Evolutionary conservation across 2,329 filamentous ascomycete genomes (phyloP).

Genomic region (Aspergillus sp.): DNA sequence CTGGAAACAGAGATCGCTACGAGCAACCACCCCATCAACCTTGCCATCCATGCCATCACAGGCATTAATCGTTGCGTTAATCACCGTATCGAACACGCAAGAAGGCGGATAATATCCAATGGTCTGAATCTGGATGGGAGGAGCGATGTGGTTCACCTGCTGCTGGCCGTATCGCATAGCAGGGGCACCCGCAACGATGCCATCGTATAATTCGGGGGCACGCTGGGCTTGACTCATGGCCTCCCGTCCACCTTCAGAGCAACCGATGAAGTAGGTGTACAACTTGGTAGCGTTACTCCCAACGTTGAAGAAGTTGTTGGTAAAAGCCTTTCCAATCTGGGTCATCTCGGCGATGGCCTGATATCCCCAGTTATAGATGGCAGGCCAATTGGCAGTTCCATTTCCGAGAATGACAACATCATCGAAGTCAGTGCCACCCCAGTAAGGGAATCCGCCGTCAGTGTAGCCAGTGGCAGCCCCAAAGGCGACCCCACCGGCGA

Average conservation of each 20-base stretch:
- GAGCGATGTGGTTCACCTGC: conserved; percentile 1
- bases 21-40: not conserved
- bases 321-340: not conserved
- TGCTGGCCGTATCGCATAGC: not conserved
- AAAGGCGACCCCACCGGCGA: not conserved
- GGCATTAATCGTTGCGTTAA: conserved; percentile 2
- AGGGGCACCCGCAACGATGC: not conserved
- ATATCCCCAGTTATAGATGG: conserved; percentile 1
- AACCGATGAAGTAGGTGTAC: conserved; percentile 1
- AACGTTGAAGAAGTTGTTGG: not conserved
- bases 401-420: not conserved
- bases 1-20: not conserved
- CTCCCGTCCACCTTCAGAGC: not conserved
- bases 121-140: not conserved
- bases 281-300: not conserved
- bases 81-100: not conserved
- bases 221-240: not conserved
- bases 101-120: not conserved
- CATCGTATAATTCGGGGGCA: conserved; percentile 1
- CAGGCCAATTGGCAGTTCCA: conserved; percentile 1
- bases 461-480: conserved; percentile 1
- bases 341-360: conserved; percentile 1
- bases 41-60: conserved; percentile 1
- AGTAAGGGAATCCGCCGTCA: not conserved
- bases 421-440: not conserved